A percentile compares a stretch with the other conserved stretches of the same genome.
phyloP scores from a whole-genome alignment of 192 early-diverging fungal genomes.

The Coemansia sp. region DNA sequence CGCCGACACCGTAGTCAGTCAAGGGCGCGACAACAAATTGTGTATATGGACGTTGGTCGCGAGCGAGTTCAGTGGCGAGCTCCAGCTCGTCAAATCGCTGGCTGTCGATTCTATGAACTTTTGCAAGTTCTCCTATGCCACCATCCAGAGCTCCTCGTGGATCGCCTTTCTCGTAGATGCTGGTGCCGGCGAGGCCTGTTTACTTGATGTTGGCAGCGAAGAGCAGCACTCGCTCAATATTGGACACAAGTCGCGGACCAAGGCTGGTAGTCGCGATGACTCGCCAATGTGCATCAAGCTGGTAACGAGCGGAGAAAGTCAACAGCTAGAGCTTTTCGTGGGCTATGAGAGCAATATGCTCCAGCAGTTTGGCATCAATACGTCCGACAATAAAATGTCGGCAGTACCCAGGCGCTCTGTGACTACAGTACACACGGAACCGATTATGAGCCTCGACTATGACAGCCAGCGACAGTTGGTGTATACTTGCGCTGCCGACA shows the following conservation, averaged over 20 bases:
- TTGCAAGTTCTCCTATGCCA: conserved; percentile 36
- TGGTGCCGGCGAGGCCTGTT: conserved; percentile 25
- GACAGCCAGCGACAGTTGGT: conserved; percentile 13
- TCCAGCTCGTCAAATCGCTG: conserved; percentile 15
- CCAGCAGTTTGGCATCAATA: conserved; percentile 23
- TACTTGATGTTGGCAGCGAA: conserved; percentile 17
- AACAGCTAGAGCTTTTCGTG: conserved; percentile 23
- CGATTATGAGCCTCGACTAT: conserved; percentile 44
- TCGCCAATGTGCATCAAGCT: conserved; percentile 47
- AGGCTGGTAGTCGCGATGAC: conserved; percentile 32
- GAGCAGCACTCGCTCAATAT: conserved; percentile 16
- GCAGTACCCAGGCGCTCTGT: not conserved
- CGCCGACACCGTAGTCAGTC: conserved; percentile 34
- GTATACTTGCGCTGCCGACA: conserved; percentile 53
- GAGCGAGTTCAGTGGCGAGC: conserved; percentile 27
- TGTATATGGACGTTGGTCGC: conserved; percentile 36
- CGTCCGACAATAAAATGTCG: not conserved
- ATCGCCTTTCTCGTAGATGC: conserved; percentile 29
- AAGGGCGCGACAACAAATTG: conserved; percentile 55
- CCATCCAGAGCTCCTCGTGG: conserved; percentile 11
- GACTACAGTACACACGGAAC: conserved; percentile 38
- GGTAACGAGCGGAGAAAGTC: not conserved
- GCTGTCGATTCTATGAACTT: conserved; percentile 53
- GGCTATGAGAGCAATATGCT: conserved; percentile 51
- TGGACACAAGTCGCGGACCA: conserved; percentile 27